Evolutionary conservation across 768 basidiomycete genomes (phyloP).

Genomic region (Porphyrellus cyaneotinctus): DNA sequence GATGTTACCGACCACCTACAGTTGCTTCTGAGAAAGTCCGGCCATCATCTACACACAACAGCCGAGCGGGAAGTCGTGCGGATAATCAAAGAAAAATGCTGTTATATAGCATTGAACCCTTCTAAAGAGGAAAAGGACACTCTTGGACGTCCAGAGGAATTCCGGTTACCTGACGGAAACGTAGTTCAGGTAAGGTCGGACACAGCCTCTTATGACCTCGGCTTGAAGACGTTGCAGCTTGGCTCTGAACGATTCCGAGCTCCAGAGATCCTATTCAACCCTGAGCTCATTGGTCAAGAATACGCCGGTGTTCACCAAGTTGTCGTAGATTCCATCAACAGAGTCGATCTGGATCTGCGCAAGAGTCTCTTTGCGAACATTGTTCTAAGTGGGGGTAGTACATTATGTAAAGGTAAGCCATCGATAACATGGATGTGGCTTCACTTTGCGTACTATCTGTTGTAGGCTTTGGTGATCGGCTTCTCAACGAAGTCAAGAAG

Average conservation of each 20-base stretch:
- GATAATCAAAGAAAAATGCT: slow-evolving; percentile 97
- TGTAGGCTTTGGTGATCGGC: slow-evolving; percentile 89
- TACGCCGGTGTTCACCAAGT: slow-evolving; percentile 98
- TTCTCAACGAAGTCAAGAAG: slow-evolving; percentile 96
- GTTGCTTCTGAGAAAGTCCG: slow-evolving; percentile 87
- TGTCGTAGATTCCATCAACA: slow-evolving; percentile 95
- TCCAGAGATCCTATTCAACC: slow-evolving; percentile 96
- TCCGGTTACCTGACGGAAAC: slow-evolving; percentile 93
- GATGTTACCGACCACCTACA: slow-evolving; percentile 98
- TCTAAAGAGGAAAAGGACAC: slow-evolving; percentile 94
- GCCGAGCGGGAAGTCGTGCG: slow-evolving; percentile 96
- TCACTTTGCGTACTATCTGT: slow-evolving; percentile 4
- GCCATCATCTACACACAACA: slow-evolving; percentile 92
- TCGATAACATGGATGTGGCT: slow-evolving; percentile 16
- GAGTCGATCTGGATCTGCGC: slow-evolving; percentile 93
- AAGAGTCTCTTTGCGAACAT: slow-evolving; percentile 96
- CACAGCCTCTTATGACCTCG: slow-evolving; percentile 9
- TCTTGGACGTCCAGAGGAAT: slow-evolving; percentile 74
- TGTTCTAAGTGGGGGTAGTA: slow-evolving; percentile 94
- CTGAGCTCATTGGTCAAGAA: slow-evolving; percentile 93
- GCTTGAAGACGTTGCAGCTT: slow-evolving; percentile 49
- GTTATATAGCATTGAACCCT: slow-evolving; percentile 91
- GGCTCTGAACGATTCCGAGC: slow-evolving; percentile 94
- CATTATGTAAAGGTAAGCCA: slow-evolving; percentile 80
- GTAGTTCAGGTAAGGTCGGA: slow-evolving; percentile 68